These are phyloP conservation scores for Lanmaoa rubissima DNA, from an alignment of 768 basidiomycete genomes.

Conservation along the genomic window DNA sequence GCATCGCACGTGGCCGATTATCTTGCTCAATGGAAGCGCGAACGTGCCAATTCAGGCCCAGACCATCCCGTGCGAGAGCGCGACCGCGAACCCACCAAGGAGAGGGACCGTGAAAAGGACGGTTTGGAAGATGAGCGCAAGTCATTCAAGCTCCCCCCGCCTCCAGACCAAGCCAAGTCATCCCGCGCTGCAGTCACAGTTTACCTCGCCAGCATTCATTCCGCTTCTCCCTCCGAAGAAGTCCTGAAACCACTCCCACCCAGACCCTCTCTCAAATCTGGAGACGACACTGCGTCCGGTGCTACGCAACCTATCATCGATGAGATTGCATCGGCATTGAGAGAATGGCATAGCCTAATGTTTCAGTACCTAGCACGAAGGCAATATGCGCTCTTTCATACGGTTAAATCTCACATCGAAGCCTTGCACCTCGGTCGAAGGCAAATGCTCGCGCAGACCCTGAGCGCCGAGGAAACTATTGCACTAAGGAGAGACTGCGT, in stretches of 20 bases:
- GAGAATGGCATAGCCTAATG: conserved; percentile 94
- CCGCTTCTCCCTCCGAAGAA: conserved; percentile 65
- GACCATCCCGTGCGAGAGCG: conserved; percentile 32
- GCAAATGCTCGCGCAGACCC: conserved; percentile 83
- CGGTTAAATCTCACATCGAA: conserved; percentile 87
- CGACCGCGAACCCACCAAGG: conserved; percentile 36
- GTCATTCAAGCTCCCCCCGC: conserved; percentile 71
- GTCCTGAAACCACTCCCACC: conserved; percentile 76
- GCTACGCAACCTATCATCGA: conserved; percentile 87
- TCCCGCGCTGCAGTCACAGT: conserved; percentile 71
- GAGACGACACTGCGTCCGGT: conserved; percentile 89
- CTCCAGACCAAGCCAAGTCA: conserved; percentile 71
- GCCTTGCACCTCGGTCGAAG: conserved; percentile 88
- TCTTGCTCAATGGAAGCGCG: conserved; percentile 44
- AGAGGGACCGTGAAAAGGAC: conserved; percentile 62
- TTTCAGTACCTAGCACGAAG: conserved; percentile 87
- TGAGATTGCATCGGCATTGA: conserved; percentile 93
- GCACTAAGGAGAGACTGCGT: conserved; percentile 86
- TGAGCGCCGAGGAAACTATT: conserved; percentile 83
- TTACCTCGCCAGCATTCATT: conserved; percentile 73
- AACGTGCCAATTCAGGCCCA: conserved; percentile 27
- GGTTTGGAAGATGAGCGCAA: conserved; percentile 59
- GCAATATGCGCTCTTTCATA: conserved; percentile 86
- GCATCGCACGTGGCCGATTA: conserved; percentile 45
- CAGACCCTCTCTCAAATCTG: conserved; percentile 90